Evolutionary conservation across 306 rosid genomes (phyloP).

Genomic region (Cicer bijugum): DNA sequence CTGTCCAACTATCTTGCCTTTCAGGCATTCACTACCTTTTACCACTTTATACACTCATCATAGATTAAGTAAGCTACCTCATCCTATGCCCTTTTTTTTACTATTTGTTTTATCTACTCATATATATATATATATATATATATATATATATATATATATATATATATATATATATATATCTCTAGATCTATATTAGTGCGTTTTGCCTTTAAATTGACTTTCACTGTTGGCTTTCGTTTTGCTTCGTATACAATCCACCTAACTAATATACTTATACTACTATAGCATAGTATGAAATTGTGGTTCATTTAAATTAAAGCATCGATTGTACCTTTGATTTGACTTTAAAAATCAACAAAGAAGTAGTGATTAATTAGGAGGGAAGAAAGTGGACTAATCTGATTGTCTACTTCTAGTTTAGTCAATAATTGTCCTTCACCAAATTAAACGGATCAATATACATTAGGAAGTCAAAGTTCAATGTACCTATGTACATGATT

Average conservation of each 20-base stretch:
- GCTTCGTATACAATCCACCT: slow-evolving; percentile 52
- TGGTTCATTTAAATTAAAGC: slow-evolving; percentile 38
- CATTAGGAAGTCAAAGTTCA: slow-evolving; percentile 17
- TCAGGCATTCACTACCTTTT: slow-evolving; percentile 4
- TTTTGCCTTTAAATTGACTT: slow-evolving; percentile 40
- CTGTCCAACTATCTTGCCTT: slow-evolving; percentile 33
- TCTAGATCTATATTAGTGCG: background rate
- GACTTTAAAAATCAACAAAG: slow-evolving; percentile 36
- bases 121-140: background rate
- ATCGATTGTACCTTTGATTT: slow-evolving; percentile 20
- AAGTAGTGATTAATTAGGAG: slow-evolving; percentile 33
- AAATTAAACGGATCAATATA: background rate
- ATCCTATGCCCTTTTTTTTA: background rate
- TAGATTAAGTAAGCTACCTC: slow-evolving; percentile 7
- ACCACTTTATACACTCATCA: slow-evolving; percentile 39
- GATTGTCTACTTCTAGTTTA: slow-evolving; percentile 20
- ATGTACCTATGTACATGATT: background rate
- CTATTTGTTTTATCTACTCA: background rate
- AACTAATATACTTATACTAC: slow-evolving; percentile 3
- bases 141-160: background rate
- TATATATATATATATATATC: slow-evolving; percentile 3
- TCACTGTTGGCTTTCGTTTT: slow-evolving; percentile 38
- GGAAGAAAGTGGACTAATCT: slow-evolving; percentile 31
- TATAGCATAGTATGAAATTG: slow-evolving; percentile 7
- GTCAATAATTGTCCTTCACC: slow-evolving; percentile 44